Evolutionary conservation across 106 monocot genomes (phyloP), one percentile per base, ranked within the genome.

Genomic region (Chionographis japonica): DNA sequence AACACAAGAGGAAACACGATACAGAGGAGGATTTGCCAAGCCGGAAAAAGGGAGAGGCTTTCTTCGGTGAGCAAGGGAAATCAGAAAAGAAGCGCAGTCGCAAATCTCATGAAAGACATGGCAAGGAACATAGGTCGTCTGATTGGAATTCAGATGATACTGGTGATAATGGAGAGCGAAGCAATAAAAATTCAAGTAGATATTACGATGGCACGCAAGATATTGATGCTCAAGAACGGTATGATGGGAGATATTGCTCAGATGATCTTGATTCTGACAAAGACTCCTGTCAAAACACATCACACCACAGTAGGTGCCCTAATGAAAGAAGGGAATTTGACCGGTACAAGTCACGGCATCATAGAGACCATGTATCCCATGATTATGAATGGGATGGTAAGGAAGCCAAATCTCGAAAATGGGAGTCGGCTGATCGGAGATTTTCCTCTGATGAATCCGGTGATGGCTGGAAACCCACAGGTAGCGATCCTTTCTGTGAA

Each of bases 191-290:
- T 56, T 65, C 76, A 72, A 62, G 71, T 57, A 42, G 37, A 49
- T 57, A 73, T 40, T 74, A 53, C 9, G 51, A 62, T 46, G 17
- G 46, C 55, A 74, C 54, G 20, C 49, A 38, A 16, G 57, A 12
- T 46, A 58, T 69, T 49, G 27, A 65, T 59, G 46, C 56, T 71
- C 6, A 78, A 52, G 68, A 78, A 17, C 62, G 58, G 12, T 68
- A 63, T 64, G 43, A 61, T 65, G 75, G 60, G 43, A 67, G 57
- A 50, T 51, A 13, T 20, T 8, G 15, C 10, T 50, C 55, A 13
- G 73, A 73, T 38, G 54, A 58, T 65, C 8, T 39, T 27, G 37
- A 14, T 65, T 58, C 35, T 40, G 68, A 61, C 58, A 68, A 15
- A 65, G 58, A 75, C 15, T 46, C 37, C 57, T 58, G 8, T 39